Percentiles rank a stretch among this genome's conserved stretches.
Conservation (phyloP, 2,329 filamentous ascomycete species). For the Dothidotthia symphoricarpi region DNA sequence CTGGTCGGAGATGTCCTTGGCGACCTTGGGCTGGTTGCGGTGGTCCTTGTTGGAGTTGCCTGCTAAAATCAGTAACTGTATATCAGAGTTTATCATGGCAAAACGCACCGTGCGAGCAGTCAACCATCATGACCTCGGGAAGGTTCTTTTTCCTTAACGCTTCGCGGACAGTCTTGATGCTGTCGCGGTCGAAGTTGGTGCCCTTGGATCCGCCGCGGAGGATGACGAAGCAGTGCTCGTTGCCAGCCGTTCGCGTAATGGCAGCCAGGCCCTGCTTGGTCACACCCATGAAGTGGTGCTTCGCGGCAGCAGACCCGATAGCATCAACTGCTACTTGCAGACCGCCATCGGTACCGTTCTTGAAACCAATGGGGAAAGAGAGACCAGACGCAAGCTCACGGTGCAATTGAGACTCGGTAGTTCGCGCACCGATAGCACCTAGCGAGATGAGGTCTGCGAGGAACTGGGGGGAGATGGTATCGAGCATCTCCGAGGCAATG, state of each 20-base stretch:
- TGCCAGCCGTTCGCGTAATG: conserved; percentile 88
- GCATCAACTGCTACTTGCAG: conserved; percentile 91
- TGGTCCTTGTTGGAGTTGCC: conserved; percentile 98
- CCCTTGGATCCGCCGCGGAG: conserved; percentile 87
- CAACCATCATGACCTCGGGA: conserved; percentile 90
- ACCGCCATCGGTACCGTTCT: conserved; percentile 96
- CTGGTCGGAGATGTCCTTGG: conserved; percentile 77
- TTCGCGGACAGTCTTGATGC: conserved; percentile 75
- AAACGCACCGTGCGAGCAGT: conserved; percentile 88
- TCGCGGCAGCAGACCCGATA: conserved; percentile 75
- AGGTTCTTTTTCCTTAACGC: conserved; percentile 78
- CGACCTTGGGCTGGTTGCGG: conserved; percentile 94
- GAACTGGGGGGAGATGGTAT: conserved; percentile 98
- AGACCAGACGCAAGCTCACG: conserved; percentile 92
- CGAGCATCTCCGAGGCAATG: conserved; percentile 96
- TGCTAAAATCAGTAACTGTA: conserved; percentile 39
- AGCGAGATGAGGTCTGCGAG: conserved; percentile 93
- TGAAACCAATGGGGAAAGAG: conserved; percentile 98
- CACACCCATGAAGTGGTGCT: conserved; percentile 97
- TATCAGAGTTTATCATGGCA: too few relatives aligned
- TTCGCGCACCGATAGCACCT: conserved; percentile 91
- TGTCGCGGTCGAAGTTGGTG: conserved; percentile 89
- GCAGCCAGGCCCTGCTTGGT: conserved; percentile 96
- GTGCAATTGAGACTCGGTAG: conserved; percentile 94
- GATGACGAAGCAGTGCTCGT: conserved; percentile 97